Evolutionary conservation across 768 basidiomycete species (phyloP), one percentile per base, ranked within the genome.

Genomic region (Tricholoma flavovirens): DNA sequence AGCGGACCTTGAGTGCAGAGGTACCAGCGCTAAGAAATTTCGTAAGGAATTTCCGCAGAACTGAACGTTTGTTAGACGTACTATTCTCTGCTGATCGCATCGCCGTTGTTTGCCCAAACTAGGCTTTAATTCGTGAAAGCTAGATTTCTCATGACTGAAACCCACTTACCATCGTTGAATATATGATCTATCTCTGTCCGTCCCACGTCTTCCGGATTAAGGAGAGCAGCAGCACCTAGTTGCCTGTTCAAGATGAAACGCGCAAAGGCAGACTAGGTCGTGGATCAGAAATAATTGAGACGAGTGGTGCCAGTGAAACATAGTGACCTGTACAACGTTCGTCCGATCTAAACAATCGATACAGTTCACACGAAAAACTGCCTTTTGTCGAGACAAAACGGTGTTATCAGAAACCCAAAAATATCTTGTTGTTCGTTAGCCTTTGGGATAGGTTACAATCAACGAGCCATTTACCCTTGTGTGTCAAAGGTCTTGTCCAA

Each of bases 51-150:
- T 26, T 54, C 42, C 38, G 15, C 12, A 24, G 8, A 33, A 4
- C 35, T n/a, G 26, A 53, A 42, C 8, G 45, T 53, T 53, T n/a
- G 8, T 38, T 12, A 55, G 1, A 77, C 86, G 66, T 66, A 90
- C 89, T 91, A 93, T 54, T 88, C 87, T 54, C 88, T 80, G 68
- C 90, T 94, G 56, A 97, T 90, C 5, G 92, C 88, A 67, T 99
- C 97, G 0, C 97, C 97, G 62, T 98, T 98, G 66, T 98, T 97
- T 2, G 97, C 97, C 97, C 97, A 99, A 15, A 93, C 90, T 90
- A 57, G 21, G 45, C 19, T 38, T n/a, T n/a, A 21, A 15, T 35
- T 43, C 3, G 7, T 22, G 4, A 32, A 53, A 19, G 32, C 17
- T 11, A 26, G 1, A 33, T 54, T 24, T 46, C 6, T 51, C 51